Conservation (phyloP, 495 filamentous ascomycete species). For the Schizothecium vesticola region DNA sequence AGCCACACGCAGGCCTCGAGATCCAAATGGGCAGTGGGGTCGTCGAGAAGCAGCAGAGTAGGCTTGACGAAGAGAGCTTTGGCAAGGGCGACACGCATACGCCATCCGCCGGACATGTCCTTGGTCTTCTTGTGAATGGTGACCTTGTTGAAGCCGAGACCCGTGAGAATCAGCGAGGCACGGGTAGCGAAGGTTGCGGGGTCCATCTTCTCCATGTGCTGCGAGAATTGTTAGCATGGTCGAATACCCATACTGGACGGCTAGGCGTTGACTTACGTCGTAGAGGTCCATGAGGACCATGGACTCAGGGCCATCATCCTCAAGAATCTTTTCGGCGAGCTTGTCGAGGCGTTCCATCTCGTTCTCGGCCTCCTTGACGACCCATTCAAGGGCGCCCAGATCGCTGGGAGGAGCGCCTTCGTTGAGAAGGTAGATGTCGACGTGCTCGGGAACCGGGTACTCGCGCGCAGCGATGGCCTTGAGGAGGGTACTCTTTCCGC, state of each 20-base stretch:
- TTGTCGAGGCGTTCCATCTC: conserved; percentile 87
- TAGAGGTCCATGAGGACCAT: conserved; percentile 92
- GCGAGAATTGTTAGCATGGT: conserved; percentile 17
- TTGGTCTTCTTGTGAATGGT: conserved; percentile 99
- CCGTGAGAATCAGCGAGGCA: conserved; percentile 92
- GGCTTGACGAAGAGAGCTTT: conserved; percentile 99
- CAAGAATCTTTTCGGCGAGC: conserved; percentile 82
- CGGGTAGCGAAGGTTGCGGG: conserved; percentile 98
- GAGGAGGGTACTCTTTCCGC: conserved; percentile 93
- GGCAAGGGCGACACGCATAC: conserved; percentile 96
- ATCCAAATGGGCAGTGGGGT: conserved; percentile 98
- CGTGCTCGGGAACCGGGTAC: conserved; percentile 90
- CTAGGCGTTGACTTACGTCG: conserved; percentile 58
- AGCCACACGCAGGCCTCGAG: conserved; percentile 99
- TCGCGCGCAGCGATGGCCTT: conserved; percentile 93
- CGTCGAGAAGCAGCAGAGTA: conserved; percentile 89
- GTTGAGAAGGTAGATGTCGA: conserved; percentile 98
- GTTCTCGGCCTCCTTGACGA: conserved; percentile 89
- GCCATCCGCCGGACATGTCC: conserved; percentile 99
- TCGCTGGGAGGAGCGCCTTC: conserved; percentile 91
- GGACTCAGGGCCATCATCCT: conserved; percentile 85
- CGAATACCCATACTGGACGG: background rate
- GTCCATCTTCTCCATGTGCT: conserved; percentile 99
- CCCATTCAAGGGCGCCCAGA: conserved; percentile 91
- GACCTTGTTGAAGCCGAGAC: conserved; percentile 96